Percentiles rank a stretch among this genome's conserved stretches.
These are phyloP conservation scores for Oryza meyeriana DNA, from an alignment of 176 grass and related monocot species.

Conservation along the genomic window DNA sequence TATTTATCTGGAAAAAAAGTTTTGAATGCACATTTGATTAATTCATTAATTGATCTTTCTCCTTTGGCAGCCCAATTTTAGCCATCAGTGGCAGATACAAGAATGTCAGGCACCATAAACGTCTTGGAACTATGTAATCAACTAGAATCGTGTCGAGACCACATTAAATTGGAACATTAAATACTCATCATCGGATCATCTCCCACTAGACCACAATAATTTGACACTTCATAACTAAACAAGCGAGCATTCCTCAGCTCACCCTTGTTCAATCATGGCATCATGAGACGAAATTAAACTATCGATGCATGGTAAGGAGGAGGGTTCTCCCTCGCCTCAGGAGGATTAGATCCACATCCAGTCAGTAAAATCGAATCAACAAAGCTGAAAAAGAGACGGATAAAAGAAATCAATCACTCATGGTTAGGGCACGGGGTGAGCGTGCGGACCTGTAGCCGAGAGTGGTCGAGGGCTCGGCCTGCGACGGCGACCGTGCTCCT, in stretches of 20 bases:
- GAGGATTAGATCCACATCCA: neutral
- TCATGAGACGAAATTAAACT: too few relatives aligned
- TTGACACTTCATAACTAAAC: too few relatives aligned
- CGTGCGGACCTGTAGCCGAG: neutral
- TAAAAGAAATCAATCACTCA: neutral
- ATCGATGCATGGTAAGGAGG: too few relatives aligned
- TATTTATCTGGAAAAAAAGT: too few relatives aligned
- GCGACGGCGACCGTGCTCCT: neutral
- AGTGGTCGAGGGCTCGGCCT: neutral
- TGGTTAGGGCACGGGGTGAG: neutral
- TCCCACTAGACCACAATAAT: too few relatives aligned
- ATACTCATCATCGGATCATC: too few relatives aligned
- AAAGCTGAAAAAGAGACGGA: neutral
- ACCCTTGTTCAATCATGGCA: too few relatives aligned
- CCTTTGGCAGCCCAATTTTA: neutral
- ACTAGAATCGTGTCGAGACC: neutral
- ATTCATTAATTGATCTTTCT: neutral
- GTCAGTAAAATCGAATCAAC: neutral
- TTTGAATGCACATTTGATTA: neutral
- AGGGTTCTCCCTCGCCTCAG: too few relatives aligned
- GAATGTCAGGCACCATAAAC: neutral
- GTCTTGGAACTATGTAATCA: neutral
- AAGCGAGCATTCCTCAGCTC: too few relatives aligned
- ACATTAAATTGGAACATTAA: too few relatives aligned
- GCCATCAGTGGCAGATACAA: neutral